These are phyloP conservation scores for Globisporangium splendens DNA, from an alignment of 352 stramenopile species.

Conservation along the genomic window DNA sequence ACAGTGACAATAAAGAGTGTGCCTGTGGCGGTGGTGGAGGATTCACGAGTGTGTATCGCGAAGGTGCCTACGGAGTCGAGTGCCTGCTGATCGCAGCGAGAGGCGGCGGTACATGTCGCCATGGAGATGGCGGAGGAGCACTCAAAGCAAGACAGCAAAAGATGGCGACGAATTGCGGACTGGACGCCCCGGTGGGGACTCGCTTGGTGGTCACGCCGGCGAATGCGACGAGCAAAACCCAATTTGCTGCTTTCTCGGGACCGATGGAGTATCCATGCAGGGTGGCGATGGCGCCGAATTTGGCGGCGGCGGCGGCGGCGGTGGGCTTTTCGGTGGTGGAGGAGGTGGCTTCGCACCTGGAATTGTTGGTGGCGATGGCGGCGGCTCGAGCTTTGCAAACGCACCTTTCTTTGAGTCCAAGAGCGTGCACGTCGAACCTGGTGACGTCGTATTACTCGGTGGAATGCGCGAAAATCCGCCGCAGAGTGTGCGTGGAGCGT, in stretches of 20 bases:
- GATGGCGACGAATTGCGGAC: conserved; percentile 50
- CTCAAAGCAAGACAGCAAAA: conserved; percentile 18
- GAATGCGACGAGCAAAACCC: conserved; percentile 56
- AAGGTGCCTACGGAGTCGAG: conserved; percentile 61
- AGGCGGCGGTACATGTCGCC: conserved; percentile 63
- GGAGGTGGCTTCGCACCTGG: conserved; percentile 67
- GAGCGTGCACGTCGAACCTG: conserved; percentile 40
- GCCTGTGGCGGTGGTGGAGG: conserved; percentile 64
- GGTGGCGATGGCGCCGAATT: conserved; percentile 72
- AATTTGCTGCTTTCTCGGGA: conserved; percentile 60
- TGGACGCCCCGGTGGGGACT: conserved; percentile 37
- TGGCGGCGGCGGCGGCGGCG: conserved; percentile 60
- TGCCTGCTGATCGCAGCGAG: conserved; percentile 64
- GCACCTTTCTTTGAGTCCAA: conserved; percentile 30
- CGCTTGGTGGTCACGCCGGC: conserved; percentile 39
- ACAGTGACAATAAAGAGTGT: conserved; percentile 68
- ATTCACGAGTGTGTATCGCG: conserved; percentile 66
- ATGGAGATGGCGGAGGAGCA: conserved; percentile 41
- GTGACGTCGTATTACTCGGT: conserved; percentile 31
- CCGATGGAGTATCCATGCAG: conserved; percentile 41
- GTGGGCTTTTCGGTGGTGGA: conserved; percentile 60
- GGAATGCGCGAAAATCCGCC: conserved; percentile 54
- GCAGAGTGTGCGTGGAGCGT: conserved; percentile 37
- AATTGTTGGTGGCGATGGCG: conserved; percentile 63
- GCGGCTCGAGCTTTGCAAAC: conserved; percentile 67